Percentiles rank a stretch among this genome's conserved stretches.
These are phyloP conservation scores for Nyctanthes arbortristis DNA, from an alignment of 257 asterid genomes.

Conservation along the genomic window DNA sequence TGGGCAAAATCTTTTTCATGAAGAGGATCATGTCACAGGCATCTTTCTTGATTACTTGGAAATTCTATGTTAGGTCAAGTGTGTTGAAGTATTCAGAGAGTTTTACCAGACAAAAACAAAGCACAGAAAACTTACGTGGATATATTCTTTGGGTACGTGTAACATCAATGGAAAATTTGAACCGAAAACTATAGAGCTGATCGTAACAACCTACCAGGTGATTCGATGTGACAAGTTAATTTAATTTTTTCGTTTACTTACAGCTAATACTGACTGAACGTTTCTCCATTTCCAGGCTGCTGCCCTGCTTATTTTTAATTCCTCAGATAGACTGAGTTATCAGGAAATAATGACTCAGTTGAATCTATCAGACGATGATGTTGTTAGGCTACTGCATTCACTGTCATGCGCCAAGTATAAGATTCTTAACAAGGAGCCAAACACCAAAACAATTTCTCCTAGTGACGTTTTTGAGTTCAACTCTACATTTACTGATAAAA, in stretches of 20 bases:
- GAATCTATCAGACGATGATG: constrained; percentile 63
- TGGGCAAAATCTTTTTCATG: not conserved
- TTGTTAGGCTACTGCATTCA: constrained; percentile 63
- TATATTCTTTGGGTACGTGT: constrained; percentile 62
- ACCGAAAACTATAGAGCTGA: constrained; percentile 51
- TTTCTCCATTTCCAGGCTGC: constrained; percentile 44
- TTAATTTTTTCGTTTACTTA: not conserved
- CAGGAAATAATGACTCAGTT: constrained; percentile 60
- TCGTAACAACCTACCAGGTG: constrained; percentile 61
- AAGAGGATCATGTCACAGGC: not conserved
- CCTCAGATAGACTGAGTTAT: constrained; percentile 57
- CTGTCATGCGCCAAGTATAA: constrained; percentile 64
- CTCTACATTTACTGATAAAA: constrained; percentile 59
- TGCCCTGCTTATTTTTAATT: constrained; percentile 52
- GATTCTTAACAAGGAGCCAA: constrained; percentile 61
- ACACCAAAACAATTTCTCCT: constrained; percentile 50
- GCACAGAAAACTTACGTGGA: constrained; percentile 62
- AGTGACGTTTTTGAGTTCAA: constrained; percentile 61
- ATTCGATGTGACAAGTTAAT: constrained; percentile 2
- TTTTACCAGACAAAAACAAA: constrained; percentile 61
- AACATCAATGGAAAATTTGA: constrained; percentile 58
- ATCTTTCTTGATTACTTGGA: constrained; percentile 6
- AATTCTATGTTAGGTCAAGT: constrained; percentile 53
- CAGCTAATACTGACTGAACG: constrained; percentile 2
- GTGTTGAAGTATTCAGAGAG: constrained; percentile 61